Percentiles rank a stretch among this genome's conserved stretches.
These are phyloP conservation scores for Heteromeles arbutifolia DNA, from an alignment of 306 rosid genomes.

Conservation along the genomic window DNA sequence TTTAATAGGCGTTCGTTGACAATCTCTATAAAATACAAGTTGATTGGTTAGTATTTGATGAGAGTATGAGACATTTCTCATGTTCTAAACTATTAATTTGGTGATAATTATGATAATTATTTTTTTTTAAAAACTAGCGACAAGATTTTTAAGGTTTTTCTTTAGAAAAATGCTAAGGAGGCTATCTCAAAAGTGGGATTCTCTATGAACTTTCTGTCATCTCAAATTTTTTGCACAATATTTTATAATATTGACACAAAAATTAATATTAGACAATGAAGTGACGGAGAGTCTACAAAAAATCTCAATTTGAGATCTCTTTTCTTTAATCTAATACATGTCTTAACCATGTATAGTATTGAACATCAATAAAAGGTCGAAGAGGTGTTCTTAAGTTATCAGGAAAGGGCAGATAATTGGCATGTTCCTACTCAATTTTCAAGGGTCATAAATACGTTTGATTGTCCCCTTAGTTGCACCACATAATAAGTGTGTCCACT, in stretches of 20 bases:
- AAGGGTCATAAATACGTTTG: neutral
- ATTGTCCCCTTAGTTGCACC: too few relatives aligned
- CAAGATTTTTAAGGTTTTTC: neutral
- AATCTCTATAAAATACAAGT: neutral
- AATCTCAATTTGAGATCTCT: too few relatives aligned
- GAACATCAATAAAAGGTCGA: neutral
- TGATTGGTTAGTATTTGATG: neutral
- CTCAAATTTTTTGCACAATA: too few relatives aligned
- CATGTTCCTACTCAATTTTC: neutral
- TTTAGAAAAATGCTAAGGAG: too few relatives aligned
- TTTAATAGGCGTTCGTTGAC: neutral
- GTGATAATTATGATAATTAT: neutral
- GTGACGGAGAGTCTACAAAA: too few relatives aligned
- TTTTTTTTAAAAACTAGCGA: too few relatives aligned
- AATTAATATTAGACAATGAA: too few relatives aligned
- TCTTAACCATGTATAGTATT: neutral
- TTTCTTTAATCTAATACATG: neutral
- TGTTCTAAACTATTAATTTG: neutral
- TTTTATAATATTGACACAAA: too few relatives aligned
- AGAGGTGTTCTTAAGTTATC: neutral
- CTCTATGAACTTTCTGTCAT: too few relatives aligned
- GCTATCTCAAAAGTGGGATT: accelerated
- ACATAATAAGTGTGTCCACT: neutral
- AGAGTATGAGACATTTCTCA: neutral
- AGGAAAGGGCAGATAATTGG: neutral